phyloP scores from a whole-genome alignment of 805 yeast species.

The Sungouiella thailandica region DNA sequence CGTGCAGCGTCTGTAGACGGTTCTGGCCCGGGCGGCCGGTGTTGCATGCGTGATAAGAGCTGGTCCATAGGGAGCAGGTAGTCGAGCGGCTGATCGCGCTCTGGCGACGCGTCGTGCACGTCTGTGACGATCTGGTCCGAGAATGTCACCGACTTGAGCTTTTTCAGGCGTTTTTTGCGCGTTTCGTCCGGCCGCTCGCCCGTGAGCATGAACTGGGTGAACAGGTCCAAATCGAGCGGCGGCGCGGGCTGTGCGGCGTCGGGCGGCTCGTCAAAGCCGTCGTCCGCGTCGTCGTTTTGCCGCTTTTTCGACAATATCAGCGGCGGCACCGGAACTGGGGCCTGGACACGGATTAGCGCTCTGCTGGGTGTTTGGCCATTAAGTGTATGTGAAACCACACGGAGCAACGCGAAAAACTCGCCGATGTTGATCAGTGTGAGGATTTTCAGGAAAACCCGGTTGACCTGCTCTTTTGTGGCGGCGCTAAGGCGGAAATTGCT shows the following conservation, averaged over 20 bases:
- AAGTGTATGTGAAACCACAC: constrained; percentile 73
- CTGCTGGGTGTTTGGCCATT: constrained; percentile 51
- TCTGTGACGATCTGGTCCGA: constrained; percentile 59
- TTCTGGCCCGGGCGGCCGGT: constrained; percentile 9
- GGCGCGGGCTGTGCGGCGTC: constrained; percentile 10
- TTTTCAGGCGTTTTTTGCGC: constrained; percentile 37
- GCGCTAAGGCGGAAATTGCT: constrained; percentile 66
- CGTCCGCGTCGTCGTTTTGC: constrained; percentile 39
- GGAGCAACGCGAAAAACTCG: constrained; percentile 81
- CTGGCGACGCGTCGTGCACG: constrained; percentile 23
- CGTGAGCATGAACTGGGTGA: constrained; percentile 77
- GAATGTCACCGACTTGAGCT: constrained; percentile 62
- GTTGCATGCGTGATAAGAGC: constrained; percentile 43
- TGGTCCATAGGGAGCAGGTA: constrained; percentile 75
- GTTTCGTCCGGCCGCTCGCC: constrained; percentile 62
- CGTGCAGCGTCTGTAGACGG: constrained; percentile 5
- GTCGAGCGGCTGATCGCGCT: constrained; percentile 40
- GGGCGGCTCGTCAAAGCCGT: constrained; percentile 12
- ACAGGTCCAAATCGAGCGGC: constrained; percentile 76
- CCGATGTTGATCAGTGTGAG: constrained; percentile 70
- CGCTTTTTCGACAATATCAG: constrained; percentile 67
- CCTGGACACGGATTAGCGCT: constrained; percentile 45
- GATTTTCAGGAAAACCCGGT: constrained; percentile 46
- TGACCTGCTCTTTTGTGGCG: constrained; percentile 45
- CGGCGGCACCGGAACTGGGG: constrained; percentile 75